A percentile compares a stretch with the other conserved stretches of the same genome.
Evolutionary conservation across 2,329 filamentous ascomycete genomes (phyloP).

Genomic region (Colletotrichum sp.): DNA sequence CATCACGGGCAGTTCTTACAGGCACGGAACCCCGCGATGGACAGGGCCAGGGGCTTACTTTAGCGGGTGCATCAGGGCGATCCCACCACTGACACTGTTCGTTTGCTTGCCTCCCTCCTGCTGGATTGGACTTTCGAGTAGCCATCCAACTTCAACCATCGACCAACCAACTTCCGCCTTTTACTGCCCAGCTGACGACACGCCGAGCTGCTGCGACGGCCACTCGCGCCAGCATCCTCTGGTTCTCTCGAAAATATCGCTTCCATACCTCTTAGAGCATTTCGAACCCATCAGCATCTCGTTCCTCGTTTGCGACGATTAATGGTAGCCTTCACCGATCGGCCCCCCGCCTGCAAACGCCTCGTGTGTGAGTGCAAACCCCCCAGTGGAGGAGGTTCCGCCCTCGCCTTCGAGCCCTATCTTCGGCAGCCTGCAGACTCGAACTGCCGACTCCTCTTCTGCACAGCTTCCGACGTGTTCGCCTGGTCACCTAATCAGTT

Average conservation of each 20-base stretch:
- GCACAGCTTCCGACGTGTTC: background rate
- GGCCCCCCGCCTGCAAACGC: background rate
- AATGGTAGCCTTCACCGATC: background rate
- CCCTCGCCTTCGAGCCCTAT: background rate
- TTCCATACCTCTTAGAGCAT: background rate
- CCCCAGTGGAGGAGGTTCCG: background rate
- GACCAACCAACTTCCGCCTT: conserved; percentile 8
- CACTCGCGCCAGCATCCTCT: background rate
- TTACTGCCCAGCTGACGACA: conserved; percentile 18
- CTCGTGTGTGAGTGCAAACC: background rate
- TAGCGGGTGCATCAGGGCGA: conserved; percentile 19
- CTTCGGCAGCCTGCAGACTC: background rate
- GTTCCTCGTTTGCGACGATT: background rate
- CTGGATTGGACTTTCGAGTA: background rate
- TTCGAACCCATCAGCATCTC: background rate
- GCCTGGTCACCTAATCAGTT: background rate
- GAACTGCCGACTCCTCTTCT: background rate
- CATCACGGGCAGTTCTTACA: conserved; percentile 4
- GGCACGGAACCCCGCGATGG: conserved; percentile 19
- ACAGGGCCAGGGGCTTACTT: conserved; percentile 19
- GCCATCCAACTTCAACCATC: background rate
- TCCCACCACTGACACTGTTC: conserved; percentile 7
- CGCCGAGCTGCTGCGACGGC: conserved; percentile 3
- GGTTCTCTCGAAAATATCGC: background rate
- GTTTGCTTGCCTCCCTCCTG: conserved; percentile 1